Evolutionary conservation across 768 basidiomycete species (phyloP), one percentile per base, ranked within the genome.

Genomic region (Hypholoma fasciculare): DNA sequence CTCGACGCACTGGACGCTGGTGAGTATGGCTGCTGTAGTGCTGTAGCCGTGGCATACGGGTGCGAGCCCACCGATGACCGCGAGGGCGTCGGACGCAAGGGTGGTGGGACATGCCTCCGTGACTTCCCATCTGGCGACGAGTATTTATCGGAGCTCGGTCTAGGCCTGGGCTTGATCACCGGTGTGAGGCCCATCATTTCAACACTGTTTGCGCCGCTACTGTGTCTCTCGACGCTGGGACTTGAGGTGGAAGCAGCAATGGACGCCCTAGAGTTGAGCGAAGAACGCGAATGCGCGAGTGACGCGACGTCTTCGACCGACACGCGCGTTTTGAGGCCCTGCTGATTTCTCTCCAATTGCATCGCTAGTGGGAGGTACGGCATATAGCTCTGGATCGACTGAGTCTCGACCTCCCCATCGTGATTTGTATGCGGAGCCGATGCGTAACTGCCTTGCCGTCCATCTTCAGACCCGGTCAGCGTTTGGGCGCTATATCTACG

Each of bases 1-100:
- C 57, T 62, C 50, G 42, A 54, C 4, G 46, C 36, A 40, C 54
- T 62, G 17, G 57, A 59, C 11, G 50, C 47, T 0, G 61, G 55
- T 7, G 48, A 49, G 16, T 49, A 50, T 39, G 47, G 48, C 38
- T 56, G 48, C 19, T 26, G 30, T 34, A 38, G 19, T 23, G 48
- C 48, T 16, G 27, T 14, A 3, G 43, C 48, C 9, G 27, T n/a
- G 1, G 43, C 54, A 26, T 47, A 49, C 19, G 54, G 54, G 11
- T 56, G 54, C 44, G 20, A n/a, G 6, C 23, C 20, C 16, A 43
- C 43, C 34, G 54, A 38, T 17, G 36, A 9, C 17, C 38, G 43
- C 43, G 34, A 9, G 34, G 43, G 34, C 30, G 54, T 19, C 14
- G 54, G 19, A 1, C 46, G 43, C 11, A 54, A 43, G 13, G 54